These are phyloP conservation scores for Lycium ferocissimum DNA, from an alignment of 257 asterid species.

Conservation along the genomic window DNA sequence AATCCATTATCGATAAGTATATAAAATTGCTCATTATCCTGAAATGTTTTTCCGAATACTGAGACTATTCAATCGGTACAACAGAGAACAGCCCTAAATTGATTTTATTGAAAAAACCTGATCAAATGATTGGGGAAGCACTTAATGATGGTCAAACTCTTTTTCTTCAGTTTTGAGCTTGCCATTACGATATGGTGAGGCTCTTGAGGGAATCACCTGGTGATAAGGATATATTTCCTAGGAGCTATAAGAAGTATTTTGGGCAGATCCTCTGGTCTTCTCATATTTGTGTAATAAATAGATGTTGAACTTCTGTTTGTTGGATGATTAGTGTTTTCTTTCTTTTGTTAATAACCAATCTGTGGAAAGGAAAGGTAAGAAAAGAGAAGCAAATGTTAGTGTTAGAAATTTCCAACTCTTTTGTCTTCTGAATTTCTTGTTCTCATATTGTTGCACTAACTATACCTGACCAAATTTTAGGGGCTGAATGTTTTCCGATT, in stretches of 20 bases:
- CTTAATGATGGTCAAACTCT: background rate
- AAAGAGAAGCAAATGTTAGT: constrained; percentile 6
- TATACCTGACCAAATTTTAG: constrained; percentile 50
- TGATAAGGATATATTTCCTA: constrained; percentile 10
- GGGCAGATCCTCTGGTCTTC: background rate
- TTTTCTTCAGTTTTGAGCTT: constrained; percentile 11
- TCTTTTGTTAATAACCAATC: background rate
- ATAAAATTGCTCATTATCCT: background rate
- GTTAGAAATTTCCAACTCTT: constrained; percentile 18
- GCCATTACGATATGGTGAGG: background rate
- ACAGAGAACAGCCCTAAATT: background rate
- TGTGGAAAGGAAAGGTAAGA: constrained; percentile 4
- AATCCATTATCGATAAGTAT: background rate
- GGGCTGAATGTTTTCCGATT: constrained; percentile 89
- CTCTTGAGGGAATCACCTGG: background rate
- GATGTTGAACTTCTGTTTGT: background rate
- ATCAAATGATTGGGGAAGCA: constrained; percentile 22
- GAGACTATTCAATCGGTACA: background rate
- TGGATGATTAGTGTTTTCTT: constrained; percentile 11
- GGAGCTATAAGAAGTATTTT: constrained; percentile 22
- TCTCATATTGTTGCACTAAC: constrained; percentile 25
- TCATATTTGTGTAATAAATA: background rate
- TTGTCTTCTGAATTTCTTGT: constrained; percentile 24
- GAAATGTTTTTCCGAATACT: background rate
- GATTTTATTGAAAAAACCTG: background rate